Evolutionary conservation across 192 early-diverging fungal genomes (phyloP).

Genomic region (Ambispora gerdemannii): DNA sequence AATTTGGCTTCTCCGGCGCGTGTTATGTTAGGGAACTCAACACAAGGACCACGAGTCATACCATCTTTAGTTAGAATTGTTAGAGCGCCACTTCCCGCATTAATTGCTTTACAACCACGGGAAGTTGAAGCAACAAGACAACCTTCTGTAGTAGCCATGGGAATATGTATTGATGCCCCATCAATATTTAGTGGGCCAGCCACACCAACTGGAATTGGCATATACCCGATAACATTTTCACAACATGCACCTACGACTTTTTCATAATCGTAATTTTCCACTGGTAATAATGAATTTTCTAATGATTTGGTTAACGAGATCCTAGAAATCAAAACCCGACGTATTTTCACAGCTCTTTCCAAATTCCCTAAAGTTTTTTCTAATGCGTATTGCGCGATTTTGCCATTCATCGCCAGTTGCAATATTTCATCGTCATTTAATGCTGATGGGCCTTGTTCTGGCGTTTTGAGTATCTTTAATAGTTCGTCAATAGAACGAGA

Average conservation of each 20-base stretch:
- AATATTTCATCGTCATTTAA: slow-evolving; percentile 78
- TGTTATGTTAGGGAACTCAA: slow-evolving; percentile 73
- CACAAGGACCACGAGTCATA: slow-evolving; percentile 91
- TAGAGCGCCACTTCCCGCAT: slow-evolving; percentile 76
- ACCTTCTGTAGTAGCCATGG: slow-evolving; percentile 97
- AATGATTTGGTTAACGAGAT: slow-evolving; percentile 61
- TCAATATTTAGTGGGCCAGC: slow-evolving; percentile 86
- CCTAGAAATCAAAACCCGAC: slow-evolving; percentile 74
- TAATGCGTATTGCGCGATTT: slow-evolving; percentile 81
- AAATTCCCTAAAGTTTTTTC: slow-evolving; percentile 77
- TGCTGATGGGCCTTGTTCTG: slow-evolving; percentile 37
- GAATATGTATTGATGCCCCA: slow-evolving; percentile 76
- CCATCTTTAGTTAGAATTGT: slow-evolving; percentile 78
- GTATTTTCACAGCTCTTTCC: slow-evolving; percentile 81
- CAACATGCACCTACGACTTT: slow-evolving; percentile 90
- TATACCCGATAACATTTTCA: slow-evolving; percentile 93
- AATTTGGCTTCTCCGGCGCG: slow-evolving; percentile 63
- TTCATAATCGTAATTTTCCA: slow-evolving; percentile 84
- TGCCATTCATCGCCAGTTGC: slow-evolving; percentile 64
- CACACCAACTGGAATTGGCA: slow-evolving; percentile 89
- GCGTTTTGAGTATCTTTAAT: slow-evolving; percentile 40
- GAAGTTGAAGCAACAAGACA: slow-evolving; percentile 85
- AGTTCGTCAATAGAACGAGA: slow-evolving; percentile 46
- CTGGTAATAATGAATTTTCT: slow-evolving; percentile 66
- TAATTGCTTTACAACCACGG: slow-evolving; percentile 93